A percentile compares a stretch with the other conserved stretches of the same genome.
Evolutionary conservation across 176 grass and related monocot species (phyloP).

Genomic region (Otatea glauca): DNA sequence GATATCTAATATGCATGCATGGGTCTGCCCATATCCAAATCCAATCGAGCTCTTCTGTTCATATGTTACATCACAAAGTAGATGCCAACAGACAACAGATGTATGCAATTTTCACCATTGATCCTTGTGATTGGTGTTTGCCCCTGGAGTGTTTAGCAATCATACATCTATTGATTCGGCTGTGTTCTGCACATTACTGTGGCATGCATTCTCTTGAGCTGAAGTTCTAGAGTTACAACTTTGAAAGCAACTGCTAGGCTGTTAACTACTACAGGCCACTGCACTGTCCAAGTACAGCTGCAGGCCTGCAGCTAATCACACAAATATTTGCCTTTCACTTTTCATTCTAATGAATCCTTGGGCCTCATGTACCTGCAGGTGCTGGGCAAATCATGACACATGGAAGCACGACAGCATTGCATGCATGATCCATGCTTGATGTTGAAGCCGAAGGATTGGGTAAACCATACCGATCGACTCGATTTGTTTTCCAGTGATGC

Average conservation of each 20-base stretch:
- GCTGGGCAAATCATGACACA: background rate
- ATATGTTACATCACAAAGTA: background rate
- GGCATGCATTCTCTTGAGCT: slow-evolving; percentile 13
- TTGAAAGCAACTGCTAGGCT: background rate
- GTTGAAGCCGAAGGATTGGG: slow-evolving; percentile 11
- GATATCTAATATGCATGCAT: slow-evolving; percentile 22
- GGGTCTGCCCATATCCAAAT: background rate
- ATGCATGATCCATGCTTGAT: background rate
- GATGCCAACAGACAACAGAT: background rate
- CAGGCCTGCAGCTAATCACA: background rate
- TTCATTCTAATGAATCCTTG: slow-evolving; percentile 28
- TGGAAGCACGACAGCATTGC: background rate
- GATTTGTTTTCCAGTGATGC: background rate
- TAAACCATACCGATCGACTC: background rate
- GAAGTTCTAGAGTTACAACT: background rate
- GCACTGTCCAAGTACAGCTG: background rate
- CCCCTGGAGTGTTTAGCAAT: background rate
- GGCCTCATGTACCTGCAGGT: slow-evolving; percentile 32
- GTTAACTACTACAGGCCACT: background rate
- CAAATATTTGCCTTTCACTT: background rate
- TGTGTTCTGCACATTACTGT: background rate
- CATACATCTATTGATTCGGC: background rate
- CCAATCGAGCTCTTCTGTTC: background rate
- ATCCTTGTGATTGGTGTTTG: background rate
- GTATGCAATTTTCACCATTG: background rate